Percentiles rank a stretch among this genome's conserved stretches.
Evolutionary conservation across 371 early-diverging fungal genomes (phyloP).

Genomic region (Zychaea mexicana): DNA sequence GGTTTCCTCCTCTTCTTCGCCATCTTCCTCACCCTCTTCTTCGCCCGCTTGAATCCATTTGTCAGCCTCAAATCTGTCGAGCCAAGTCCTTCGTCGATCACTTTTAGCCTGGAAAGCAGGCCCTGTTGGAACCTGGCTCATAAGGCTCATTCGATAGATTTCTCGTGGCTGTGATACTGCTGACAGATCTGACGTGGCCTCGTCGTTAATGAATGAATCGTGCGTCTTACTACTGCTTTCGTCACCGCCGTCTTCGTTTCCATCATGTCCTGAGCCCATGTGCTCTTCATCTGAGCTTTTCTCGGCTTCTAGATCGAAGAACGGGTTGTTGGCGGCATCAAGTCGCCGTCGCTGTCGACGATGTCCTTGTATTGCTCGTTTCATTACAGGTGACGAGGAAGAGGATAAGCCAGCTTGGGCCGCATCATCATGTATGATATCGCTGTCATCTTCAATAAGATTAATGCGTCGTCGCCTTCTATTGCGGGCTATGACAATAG

Average conservation of each 20-base stretch:
- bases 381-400: constrained; percentile 2
- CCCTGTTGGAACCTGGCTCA: not conserved
- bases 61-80: constrained; percentile 9
- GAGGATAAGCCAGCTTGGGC: not conserved
- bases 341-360: not conserved
- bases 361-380: not conserved
- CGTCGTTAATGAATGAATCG: constrained; percentile 12
- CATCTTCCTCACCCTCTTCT: constrained; percentile 5
- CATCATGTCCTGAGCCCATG: not conserved
- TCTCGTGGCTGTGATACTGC: not conserved
- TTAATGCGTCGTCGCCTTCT: not conserved
- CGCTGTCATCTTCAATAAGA: not conserved
- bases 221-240: not conserved
- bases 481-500: not conserved
- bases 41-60: constrained; percentile 8
- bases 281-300: constrained; percentile 6
- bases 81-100: constrained; percentile 10
- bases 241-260: not conserved
- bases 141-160: constrained; percentile 5
- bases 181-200: not conserved
- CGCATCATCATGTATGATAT: not conserved
- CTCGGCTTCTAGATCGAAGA: constrained; percentile 11
- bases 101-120: not conserved
- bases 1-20: constrained; percentile 2
- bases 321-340: not conserved